A percentile compares a stretch with the other conserved stretches of the same genome.
Conservation (phyloP, 2,329 filamentous ascomycete genomes). For the Epichloe amarillans region DNA sequence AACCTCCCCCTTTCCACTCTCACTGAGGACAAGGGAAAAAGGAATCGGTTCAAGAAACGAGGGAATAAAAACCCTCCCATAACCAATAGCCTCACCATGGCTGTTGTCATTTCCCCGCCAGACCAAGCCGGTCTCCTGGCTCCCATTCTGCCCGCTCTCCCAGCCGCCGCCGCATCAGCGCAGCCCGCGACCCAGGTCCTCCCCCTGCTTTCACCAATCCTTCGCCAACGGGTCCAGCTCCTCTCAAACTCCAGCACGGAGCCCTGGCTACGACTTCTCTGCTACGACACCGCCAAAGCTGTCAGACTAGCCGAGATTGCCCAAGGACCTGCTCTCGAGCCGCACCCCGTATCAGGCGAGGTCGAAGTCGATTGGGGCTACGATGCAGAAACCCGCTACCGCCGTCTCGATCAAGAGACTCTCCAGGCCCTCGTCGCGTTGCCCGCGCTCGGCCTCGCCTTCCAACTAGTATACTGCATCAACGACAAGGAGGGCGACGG, state of each 20-base stretch:
- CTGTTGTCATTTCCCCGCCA: slow-evolving; percentile 26
- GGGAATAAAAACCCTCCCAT: neutral
- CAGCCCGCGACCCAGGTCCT: slow-evolving; percentile 43
- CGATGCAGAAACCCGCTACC: slow-evolving; percentile 50
- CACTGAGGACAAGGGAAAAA: too few species aligned
- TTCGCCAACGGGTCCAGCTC: slow-evolving; percentile 52
- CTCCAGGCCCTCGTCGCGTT: slow-evolving; percentile 54
- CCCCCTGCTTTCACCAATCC: slow-evolving; percentile 48
- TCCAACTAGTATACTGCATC: slow-evolving; percentile 57
- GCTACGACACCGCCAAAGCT: slow-evolving; percentile 47
- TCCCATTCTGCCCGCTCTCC: slow-evolving; percentile 46
- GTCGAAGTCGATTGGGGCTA: slow-evolving; percentile 59
- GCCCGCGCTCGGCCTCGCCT: slow-evolving; percentile 45
- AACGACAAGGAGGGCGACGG: slow-evolving; percentile 47
- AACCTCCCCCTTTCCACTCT: too few species aligned
- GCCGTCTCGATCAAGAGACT: slow-evolving; percentile 62
- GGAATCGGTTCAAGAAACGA: too few species aligned
- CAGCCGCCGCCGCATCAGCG: slow-evolving; percentile 43
- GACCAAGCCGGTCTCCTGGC: slow-evolving; percentile 34
- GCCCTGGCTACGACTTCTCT: slow-evolving; percentile 61
- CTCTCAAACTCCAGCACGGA: slow-evolving; percentile 46
- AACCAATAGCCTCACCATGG: slow-evolving; percentile 12
- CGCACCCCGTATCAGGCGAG: slow-evolving; percentile 71
- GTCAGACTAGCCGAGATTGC: slow-evolving; percentile 48
- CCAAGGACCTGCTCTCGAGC: slow-evolving; percentile 52